Percentiles rank a stretch among this genome's conserved stretches.
Conservation (phyloP, 768 basidiomycete genomes). For the Nevesoporus exiguus region DNA sequence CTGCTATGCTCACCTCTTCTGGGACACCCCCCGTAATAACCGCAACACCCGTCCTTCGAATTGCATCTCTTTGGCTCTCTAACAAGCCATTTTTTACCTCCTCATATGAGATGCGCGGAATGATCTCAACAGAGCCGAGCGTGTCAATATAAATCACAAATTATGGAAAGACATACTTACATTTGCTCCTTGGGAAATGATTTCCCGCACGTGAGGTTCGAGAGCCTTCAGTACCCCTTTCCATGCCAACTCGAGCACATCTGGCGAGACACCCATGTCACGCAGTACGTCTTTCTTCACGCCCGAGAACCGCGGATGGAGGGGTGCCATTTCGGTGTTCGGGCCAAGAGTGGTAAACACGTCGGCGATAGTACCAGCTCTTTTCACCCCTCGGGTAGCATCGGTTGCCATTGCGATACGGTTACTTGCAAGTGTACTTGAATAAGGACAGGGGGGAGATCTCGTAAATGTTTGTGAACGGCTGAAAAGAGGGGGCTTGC, state of each 20-base stretch:
- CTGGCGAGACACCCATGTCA: conserved; percentile 27
- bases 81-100: conserved; percentile 49
- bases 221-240: conserved; percentile 50
- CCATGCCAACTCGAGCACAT: conserved; percentile 48
- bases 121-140: conserved; percentile 34
- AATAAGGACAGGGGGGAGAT: not conserved
- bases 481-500: not conserved
- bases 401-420: conserved; percentile 10
- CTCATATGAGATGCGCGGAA: conserved; percentile 47
- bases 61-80: conserved; percentile 38
- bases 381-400: conserved; percentile 13
- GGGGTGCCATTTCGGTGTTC: conserved; percentile 33
- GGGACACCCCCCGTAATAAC: conserved; percentile 58
- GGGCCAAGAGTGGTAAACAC: conserved; percentile 45
- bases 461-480: not conserved
- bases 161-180: conserved; percentile 36
- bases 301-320: conserved; percentile 55
- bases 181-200: conserved; percentile 43
- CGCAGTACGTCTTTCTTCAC: conserved; percentile 56
- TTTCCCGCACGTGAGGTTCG: conserved; percentile 43
- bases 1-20: conserved; percentile 38
- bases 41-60: conserved; percentile 53
- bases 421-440: not conserved
- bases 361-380: conserved; percentile 41
- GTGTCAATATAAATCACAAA: not conserved